Evolutionary conservation across 495 filamentous ascomycete genomes (phyloP).

Genomic region (Neurospora sp.): DNA sequence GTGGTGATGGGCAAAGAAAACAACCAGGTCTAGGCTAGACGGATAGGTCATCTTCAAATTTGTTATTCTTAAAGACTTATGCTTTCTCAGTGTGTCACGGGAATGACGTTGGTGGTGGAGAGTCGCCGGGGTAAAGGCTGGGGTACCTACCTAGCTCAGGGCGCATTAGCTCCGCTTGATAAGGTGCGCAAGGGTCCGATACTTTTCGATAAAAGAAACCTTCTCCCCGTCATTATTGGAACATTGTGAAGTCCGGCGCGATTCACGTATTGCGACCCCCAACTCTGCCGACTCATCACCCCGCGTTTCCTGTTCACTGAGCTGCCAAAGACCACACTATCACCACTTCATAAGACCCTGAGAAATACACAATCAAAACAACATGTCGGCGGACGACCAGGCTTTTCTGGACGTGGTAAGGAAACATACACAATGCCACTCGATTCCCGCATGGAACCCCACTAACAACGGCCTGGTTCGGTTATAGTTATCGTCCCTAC

Average conservation of each 20-base stretch:
- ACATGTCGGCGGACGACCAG: slow-evolving; percentile 54
- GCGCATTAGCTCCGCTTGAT: background rate
- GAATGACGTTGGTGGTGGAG: background rate
- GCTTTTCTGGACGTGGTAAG: slow-evolving; percentile 52
- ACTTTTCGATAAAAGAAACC: background rate
- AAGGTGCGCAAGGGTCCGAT: background rate
- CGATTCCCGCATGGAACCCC: background rate
- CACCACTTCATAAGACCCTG: background rate
- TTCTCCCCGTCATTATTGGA: background rate
- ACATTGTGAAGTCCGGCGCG: background rate
- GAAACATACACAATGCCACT: background rate
- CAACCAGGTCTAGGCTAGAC: background rate
- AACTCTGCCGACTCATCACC: background rate
- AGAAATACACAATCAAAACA: background rate
- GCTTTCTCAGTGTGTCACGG: background rate
- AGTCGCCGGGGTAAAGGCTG: background rate
- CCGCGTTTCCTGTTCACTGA: background rate
- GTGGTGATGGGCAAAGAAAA: background rate
- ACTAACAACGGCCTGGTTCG: background rate
- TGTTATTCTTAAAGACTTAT: background rate
- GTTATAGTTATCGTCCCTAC: slow-evolving; percentile 57
- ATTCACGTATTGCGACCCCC: background rate
- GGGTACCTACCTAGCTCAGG: background rate
- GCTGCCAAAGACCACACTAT: background rate
- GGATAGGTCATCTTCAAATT: background rate